Percentiles rank a stretch among this genome's conserved stretches.
Evolutionary conservation across 1,284 basidiomycete genomes (phyloP).

Genomic region (Moniliophthora roreri): DNA sequence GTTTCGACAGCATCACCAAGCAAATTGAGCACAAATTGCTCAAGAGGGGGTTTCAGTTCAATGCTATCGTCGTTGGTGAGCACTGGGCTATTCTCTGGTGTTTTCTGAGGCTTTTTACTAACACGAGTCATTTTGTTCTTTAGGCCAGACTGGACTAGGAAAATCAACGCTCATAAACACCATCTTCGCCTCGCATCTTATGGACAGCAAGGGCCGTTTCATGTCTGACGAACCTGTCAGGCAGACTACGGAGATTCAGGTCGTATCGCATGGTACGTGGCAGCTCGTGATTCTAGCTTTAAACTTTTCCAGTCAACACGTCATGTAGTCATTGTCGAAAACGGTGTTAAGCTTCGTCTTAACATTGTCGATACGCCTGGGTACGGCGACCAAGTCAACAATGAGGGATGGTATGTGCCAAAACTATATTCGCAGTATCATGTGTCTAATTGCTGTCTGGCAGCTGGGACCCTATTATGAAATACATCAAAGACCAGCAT

Average conservation of each 20-base stretch:
- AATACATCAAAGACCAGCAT: constrained; percentile 99
- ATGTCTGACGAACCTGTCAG: constrained; percentile 86
- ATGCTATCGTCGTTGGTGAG: constrained; percentile 93
- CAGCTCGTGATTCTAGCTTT: constrained; percentile 1
- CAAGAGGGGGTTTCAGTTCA: constrained; percentile 99
- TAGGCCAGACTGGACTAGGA: constrained; percentile 96
- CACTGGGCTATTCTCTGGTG: constrained; percentile 5
- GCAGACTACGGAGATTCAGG: constrained; percentile 96
- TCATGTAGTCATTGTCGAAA: constrained; percentile 86
- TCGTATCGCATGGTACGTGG: constrained; percentile 86
- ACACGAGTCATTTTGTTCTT: constrained; percentile 8
- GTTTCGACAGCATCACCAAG: constrained; percentile 94
- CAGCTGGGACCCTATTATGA: constrained; percentile 98
- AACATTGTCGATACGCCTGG: constrained; percentile 99
- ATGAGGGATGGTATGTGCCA: constrained; percentile 88
- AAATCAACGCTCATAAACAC: constrained; percentile 99
- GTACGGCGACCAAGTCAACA: constrained; percentile 98
- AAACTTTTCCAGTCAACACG: not conserved
- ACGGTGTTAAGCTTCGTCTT: constrained; percentile 90
- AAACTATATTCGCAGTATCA: not conserved
- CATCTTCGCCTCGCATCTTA: constrained; percentile 96
- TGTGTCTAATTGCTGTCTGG: constrained; percentile 9
- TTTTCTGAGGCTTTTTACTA: not conserved
- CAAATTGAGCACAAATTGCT: constrained; percentile 99
- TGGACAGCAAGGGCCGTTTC: constrained; percentile 95